Evolutionary conservation across 148 eudicot genomes (phyloP).

Genomic region (Amaranthus palmeri): DNA sequence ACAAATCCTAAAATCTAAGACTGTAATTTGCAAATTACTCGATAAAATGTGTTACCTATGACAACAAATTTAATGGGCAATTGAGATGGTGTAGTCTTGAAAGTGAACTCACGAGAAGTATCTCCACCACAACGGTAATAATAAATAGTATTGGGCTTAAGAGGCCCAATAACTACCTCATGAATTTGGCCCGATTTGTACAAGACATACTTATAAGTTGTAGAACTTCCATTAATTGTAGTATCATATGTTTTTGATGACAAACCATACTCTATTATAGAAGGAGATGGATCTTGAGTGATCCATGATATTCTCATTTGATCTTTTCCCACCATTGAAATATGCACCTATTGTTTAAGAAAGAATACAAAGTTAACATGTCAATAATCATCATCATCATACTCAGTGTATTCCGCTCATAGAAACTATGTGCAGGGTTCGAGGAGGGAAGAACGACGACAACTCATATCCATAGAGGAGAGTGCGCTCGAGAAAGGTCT

Average conservation of each 20-base stretch:
- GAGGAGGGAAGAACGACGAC: too few species aligned
- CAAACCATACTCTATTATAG: slow-evolving; percentile 49
- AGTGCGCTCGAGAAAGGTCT: too few species aligned
- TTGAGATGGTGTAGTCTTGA: slow-evolving; percentile 58
- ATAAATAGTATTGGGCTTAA: slow-evolving; percentile 43
- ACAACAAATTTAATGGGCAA: slow-evolving; percentile 59
- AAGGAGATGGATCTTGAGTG: slow-evolving; percentile 34
- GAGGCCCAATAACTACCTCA: slow-evolving; percentile 52
- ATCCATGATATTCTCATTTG: slow-evolving; percentile 77
- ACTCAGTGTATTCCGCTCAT: too few species aligned
- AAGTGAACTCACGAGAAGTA: slow-evolving; percentile 40
- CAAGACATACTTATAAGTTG: slow-evolving; percentile 32
- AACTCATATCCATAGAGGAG: too few species aligned
- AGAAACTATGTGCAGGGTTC: too few species aligned
- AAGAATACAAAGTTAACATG: background rate
- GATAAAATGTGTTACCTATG: slow-evolving; percentile 31
- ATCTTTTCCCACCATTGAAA: slow-evolving; percentile 52
- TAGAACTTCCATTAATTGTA: slow-evolving; percentile 34
- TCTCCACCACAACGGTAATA: slow-evolving; percentile 48
- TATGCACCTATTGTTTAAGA: slow-evolving; percentile 41
- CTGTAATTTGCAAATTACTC: too few species aligned
- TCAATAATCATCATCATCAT: background rate
- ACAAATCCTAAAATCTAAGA: too few species aligned
- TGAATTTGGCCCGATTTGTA: slow-evolving; percentile 59
- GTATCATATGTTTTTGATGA: slow-evolving; percentile 37